Evolutionary conservation across 2,329 filamentous ascomycete species (phyloP), one percentile per base, ranked within the genome.

Genomic region (Aspergillus sp.): DNA sequence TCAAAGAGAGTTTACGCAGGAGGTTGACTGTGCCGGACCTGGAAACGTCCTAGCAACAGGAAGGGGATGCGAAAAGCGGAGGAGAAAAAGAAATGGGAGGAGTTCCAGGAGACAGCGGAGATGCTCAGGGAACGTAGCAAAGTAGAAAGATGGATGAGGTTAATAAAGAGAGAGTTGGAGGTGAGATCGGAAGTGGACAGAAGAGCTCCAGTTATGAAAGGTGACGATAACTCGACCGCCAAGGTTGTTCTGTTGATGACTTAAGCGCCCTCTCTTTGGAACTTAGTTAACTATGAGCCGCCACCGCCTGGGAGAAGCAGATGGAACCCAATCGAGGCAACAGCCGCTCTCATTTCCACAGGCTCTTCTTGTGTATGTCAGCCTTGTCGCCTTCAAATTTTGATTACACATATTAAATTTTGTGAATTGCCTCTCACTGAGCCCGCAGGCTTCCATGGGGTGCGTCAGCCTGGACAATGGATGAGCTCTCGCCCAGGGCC

Each of bases 301-400:
- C 64, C 62, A 63, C 64, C 64, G 65, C 67, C 68, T 66, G 62
- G 66, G 56, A 73, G 73, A 76, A 76, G 62, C 68, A 55, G 52
- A 73, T 75, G 73, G 73, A 75, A 76, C 56, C 70, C 61, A 59
- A 67, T 74, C 66, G 70, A 73, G 57, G 48, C 59, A 41, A 56
- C 58, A 23, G n/a, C 33, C 47, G 17, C 45, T 17, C 45, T 40
- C 12, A 19, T 31, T 31, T 31, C 9, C 27, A 31, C 27, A 11
- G 17, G n/a, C 23, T 33, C 17, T 35, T 17, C n/a, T 11, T 19
- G 51, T 17, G 35, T 44, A 31, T 23, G 27, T 37, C 40, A 45
- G 31, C 27, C 21, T 43, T 33, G 23, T 45, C 27, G 31, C 39
- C 39, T 25, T 51, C 43, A 21, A 14, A 19, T 33, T 53, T 40